Evolutionary conservation across 2,329 filamentous ascomycete species (phyloP), one percentile per base, ranked within the genome.

Genomic region (Fusarium avenaceum): DNA sequence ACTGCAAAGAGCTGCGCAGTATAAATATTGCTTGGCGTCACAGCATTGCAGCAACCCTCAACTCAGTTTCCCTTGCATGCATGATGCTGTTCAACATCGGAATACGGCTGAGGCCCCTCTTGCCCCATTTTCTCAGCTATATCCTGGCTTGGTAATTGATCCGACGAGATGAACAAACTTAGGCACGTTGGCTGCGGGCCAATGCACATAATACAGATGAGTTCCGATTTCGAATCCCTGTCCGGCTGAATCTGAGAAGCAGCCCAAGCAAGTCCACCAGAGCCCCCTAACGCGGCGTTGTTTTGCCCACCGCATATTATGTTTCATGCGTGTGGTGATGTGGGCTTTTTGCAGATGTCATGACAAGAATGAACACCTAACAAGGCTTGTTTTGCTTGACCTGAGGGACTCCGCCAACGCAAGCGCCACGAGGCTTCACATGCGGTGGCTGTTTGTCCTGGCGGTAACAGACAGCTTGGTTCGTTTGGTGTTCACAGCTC

Each of bases 231-330:
- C 44, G 24, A 39, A 63, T 68, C 71, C 71, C 57, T 73, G 71
- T 39, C 67, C 71, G 69, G 71, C 69, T 73, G 71, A 73, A 63
- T 56, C 52, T 35, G 48, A 63, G 19, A 54, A 45, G 42, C 57
- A 58, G 46, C 19, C 19, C 19, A 19, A 49, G 56, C 60, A 68
- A 50, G 57, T 53, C 52, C 46, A 40, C 50, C 11, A 38, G 35
- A 48, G 32, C 50, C 63, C 60, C 8, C 43, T 69, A 58, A 71
- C 54, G 52, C 61, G 65, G 57, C 62, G 53, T 47, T 44, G 43
- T 60, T 47, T 63, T 50, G 47, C 51, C 65, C 68, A 71, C 70
- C 49, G 54, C 56, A 56, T 59, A 38, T 59, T 42, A 35, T 26
- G 17, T 49, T 59, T 38, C 38, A 63, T 39, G 30, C 10, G 58